Conservation (phyloP, 768 basidiomycete species). For the Psilocybe subaeruginosa region DNA sequence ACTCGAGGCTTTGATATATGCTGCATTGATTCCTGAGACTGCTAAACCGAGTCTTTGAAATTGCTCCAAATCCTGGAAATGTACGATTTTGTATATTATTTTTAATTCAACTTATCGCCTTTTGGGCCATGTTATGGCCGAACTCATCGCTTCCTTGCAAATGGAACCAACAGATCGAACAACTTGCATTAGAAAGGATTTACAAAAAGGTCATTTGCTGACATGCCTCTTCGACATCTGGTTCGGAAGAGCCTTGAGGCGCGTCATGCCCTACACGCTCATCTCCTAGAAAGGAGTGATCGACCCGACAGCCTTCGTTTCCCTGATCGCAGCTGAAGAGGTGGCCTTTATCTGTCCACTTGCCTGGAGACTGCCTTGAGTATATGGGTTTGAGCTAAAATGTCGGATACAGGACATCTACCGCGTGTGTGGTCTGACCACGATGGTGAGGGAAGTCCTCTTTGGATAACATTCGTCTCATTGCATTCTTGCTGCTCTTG, state of each 20-base stretch:
- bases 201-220: neutral
- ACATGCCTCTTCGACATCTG: neutral
- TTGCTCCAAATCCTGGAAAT: neutral
- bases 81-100: neutral
- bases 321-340: constrained; percentile 10
- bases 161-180: neutral
- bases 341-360: neutral
- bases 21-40: constrained; percentile 15
- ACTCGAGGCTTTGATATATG: constrained; percentile 25
- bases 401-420: constrained; percentile 4
- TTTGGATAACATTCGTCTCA: constrained; percentile 14
- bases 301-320: constrained; percentile 11
- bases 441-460: constrained; percentile 18
- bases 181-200: neutral
- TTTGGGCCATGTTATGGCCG: neutral
- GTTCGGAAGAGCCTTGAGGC: constrained; percentile 22
- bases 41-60: neutral
- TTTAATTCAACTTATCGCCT: neutral
- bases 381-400: neutral
- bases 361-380: constrained; percentile 9
- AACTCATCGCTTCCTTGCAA: neutral
- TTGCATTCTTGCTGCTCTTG: constrained; percentile 3
- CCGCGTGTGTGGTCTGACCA: constrained; percentile 24
- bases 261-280: constrained; percentile 12
- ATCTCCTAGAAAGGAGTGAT: constrained; percentile 14